These are phyloP conservation scores for Penicillium sp. DNA, from an alignment of 2,329 filamentous ascomycete genomes.

Conservation along the genomic window DNA sequence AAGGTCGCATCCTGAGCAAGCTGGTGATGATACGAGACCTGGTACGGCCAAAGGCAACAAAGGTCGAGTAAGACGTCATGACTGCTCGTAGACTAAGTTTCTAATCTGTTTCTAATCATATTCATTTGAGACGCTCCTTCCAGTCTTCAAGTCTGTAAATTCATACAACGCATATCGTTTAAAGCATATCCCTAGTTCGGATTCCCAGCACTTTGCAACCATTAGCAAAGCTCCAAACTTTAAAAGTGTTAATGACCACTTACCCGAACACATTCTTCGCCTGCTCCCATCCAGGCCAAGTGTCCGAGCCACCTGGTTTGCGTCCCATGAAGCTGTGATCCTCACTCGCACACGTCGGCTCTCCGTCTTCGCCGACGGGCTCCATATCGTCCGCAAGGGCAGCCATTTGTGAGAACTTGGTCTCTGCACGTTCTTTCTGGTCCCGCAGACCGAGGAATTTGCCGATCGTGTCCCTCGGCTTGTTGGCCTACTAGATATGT, in stretches of 20 bases:
- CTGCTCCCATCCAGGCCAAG: slow-evolving; percentile 31
- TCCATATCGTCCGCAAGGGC: slow-evolving; percentile 2
- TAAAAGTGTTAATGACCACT: background rate
- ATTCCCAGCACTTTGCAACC: background rate
- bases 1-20: slow-evolving; percentile 32
- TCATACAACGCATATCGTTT: background rate
- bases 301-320: slow-evolving; percentile 26
- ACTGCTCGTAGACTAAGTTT: background rate
- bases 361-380: slow-evolving; percentile 5
- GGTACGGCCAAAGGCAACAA: slow-evolving; percentile 36
- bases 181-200: background rate
- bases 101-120: background rate
- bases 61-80: slow-evolving; percentile 33
- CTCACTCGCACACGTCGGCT: slow-evolving; percentile 26
- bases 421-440: slow-evolving; percentile 26
- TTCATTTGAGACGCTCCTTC: background rate
- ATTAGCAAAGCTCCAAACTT: background rate
- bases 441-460: slow-evolving; percentile 26
- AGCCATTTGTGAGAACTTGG: slow-evolving; percentile 16
- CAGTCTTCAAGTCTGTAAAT: background rate
- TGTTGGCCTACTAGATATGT: slow-evolving; percentile 14
- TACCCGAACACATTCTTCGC: slow-evolving; percentile 20
- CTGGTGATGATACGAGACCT: slow-evolving; percentile 37
- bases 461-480: slow-evolving; percentile 25
- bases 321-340: slow-evolving; percentile 31